Conservation (phyloP, 108 stramenopile species). For the Skeletonema tropicum region DNA sequence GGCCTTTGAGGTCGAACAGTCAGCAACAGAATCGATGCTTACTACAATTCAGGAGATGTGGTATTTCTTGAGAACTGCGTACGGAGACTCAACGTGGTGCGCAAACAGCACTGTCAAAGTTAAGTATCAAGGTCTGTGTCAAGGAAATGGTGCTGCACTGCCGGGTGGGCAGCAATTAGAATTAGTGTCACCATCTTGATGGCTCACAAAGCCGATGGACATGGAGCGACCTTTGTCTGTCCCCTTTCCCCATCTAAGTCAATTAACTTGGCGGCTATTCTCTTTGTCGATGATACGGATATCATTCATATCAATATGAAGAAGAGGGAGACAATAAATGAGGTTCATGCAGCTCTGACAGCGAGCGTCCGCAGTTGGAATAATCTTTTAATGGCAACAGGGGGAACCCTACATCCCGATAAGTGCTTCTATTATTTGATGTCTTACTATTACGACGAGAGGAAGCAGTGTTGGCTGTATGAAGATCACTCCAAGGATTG, state of each 20-base stretch:
- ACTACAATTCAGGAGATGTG: no score
- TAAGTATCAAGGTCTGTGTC: neutral
- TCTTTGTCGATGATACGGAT: slow-evolving; percentile 23
- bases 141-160: slow-evolving; percentile 18
- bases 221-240: slow-evolving; percentile 10
- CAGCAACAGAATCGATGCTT: no score
- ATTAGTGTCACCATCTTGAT: no score
- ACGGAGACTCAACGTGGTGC: neutral
- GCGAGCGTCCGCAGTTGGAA: slow-evolving; percentile 3
- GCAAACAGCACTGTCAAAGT: no score
- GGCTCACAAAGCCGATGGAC: no score
- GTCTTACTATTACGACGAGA: neutral
- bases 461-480: neutral
- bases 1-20: no score
- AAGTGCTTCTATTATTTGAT: neutral
- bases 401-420: neutral
- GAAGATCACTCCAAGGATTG: neutral
- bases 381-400: neutral
- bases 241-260: neutral
- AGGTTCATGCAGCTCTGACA: slow-evolving; percentile 1
- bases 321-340: neutral
- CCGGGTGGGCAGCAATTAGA: slow-evolving; percentile 26
- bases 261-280: neutral
- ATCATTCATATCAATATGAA: slow-evolving; percentile 21
- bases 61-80: no score